Base-by-base conservation (phyloP, 306 rosid species). In the Glycine tomentella region DNA sequence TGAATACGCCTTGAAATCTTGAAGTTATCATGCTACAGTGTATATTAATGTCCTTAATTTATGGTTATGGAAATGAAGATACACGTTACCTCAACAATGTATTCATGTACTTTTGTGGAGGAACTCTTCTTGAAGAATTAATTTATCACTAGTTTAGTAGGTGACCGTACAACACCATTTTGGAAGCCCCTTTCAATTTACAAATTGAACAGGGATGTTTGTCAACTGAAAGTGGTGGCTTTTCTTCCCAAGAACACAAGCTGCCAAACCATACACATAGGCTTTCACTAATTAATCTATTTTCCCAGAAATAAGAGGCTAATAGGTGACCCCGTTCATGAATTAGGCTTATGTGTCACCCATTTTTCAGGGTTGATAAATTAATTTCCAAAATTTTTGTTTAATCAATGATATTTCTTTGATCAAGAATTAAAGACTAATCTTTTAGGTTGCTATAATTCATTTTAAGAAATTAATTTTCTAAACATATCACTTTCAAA, bases 41-140 rank as follows among this genome's bases (percentile, higher is more conserved):
- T 6, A 5, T 72, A 36, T 55, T 78, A 65, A 79, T 44, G 63
- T 20, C 57, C 31, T 48, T 20, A 44, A 34, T 57, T 73, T 57
- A 61, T 74, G 12, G 58, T 33, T 16, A 79, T 59, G 20, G 36
- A 79, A 68, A 71, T 16, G 31, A 45, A 31, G 17, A 15, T 33
- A n/a, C 65, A 80, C 34, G 65, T 69, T 51, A 40, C 10, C 15
- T 64, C 82, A 56, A 2, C 25, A 40, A 8, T 25, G 73, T 76
- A 53, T 51, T 33, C 45, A 69, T 16, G 86, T 63, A 71, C 74
- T 77, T 76, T 44, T 38, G 68, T 70, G 74, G 86, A 69, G 79
- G 36, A 15, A 46, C 51, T 49, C 79, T 70, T 25, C 31, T 25
- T 34, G 9, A 33, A 65, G 40, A 58, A 68, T 36, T 77, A 58